Base-by-base conservation (phyloP, 805 yeast genomes). In the Candida palmyrensis region DNA sequence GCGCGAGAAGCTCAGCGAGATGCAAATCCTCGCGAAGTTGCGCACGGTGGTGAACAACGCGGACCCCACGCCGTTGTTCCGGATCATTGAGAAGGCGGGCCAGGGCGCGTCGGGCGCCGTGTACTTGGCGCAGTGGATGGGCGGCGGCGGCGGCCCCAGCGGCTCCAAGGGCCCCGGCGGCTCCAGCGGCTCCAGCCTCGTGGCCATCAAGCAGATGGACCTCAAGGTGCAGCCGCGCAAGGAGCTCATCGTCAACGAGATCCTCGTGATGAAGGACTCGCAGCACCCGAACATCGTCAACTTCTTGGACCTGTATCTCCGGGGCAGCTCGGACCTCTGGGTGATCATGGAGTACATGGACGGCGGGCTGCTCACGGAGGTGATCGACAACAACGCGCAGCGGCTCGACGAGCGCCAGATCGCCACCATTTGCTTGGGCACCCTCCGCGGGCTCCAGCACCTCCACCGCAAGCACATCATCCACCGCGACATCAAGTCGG, bases 271-370 rank as follows among this genome's bases (percentile, higher is more conserved):
- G 97, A 86, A 82, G 53, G 96, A 88, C 17, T 76, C 88, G 33
- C 79, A 75, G 47, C 98, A 92, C 55, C 77, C 77, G 31, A 92
- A 92, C 53, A 92, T 92, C 59, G 98, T 92, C 38, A 92, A 92
- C 57, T 92, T 86, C 54, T 77, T 90, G 40, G 95, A 90, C 51
- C 79, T 96, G 0, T 92, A 79, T 55, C 55, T 84, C 33, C 62
- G 88, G 35, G 86, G 84, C 36, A 78, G 75, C 38, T 85, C 84
- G 28, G 88, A 82, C 45, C 67, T 92, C 35, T 92, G 98, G 98
- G 97, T 92, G 7, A 79, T 92, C 14, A 92, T 92, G 98, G 98
- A 92, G 59, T 92, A 86, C 54, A 92, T 92, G 98, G 97, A 92
- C 57, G 98, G 98, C 41, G 98, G 98, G 2, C 82, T 95, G 0